Conservation (phyloP, 768 basidiomycete species). For the Amanita exitialis region DNA sequence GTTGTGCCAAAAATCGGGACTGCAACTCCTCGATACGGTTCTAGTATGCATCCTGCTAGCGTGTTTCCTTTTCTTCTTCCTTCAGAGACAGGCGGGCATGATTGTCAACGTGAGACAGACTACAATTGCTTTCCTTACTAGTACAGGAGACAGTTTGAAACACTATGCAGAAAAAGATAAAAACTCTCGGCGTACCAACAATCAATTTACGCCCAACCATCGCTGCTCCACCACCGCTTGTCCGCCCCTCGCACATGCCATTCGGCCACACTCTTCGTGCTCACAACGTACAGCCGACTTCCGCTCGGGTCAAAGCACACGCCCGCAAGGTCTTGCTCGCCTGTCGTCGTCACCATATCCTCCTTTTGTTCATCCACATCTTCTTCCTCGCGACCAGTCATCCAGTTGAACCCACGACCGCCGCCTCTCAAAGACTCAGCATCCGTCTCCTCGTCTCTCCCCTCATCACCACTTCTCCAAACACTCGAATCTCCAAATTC, state of each 20-base stretch:
- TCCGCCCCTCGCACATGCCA: constrained; percentile 67
- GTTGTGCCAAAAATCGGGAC: no score
- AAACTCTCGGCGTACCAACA: neutral
- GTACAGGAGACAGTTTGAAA: no score
- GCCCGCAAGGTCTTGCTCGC: constrained; percentile 53
- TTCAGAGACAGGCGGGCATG: no score
- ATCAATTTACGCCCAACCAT: constrained; percentile 27
- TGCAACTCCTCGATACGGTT: no score
- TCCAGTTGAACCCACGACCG: constrained; percentile 3
- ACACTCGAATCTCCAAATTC: constrained; percentile 6
- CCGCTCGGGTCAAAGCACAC: constrained; percentile 67
- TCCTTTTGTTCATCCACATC: constrained; percentile 8
- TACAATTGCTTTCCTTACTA: no score
- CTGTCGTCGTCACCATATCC: constrained; percentile 12
- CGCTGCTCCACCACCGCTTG: constrained; percentile 62
- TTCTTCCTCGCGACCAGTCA: constrained; percentile 4
- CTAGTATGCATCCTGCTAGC: no score
- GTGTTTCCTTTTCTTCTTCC: no score
- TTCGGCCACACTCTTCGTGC: constrained; percentile 58
- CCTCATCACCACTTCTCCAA: neutral
- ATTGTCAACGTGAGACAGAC: no score
- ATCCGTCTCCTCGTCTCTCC: constrained; percentile 1
- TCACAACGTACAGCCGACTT: constrained; percentile 58
- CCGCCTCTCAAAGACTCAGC: constrained; percentile 1
- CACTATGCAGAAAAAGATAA: neutral